Percentiles rank a stretch among this genome's conserved stretches.
These are phyloP conservation scores for Fusarium paranaense DNA, from an alignment of 2,329 filamentous ascomycete species.

Conservation along the genomic window DNA sequence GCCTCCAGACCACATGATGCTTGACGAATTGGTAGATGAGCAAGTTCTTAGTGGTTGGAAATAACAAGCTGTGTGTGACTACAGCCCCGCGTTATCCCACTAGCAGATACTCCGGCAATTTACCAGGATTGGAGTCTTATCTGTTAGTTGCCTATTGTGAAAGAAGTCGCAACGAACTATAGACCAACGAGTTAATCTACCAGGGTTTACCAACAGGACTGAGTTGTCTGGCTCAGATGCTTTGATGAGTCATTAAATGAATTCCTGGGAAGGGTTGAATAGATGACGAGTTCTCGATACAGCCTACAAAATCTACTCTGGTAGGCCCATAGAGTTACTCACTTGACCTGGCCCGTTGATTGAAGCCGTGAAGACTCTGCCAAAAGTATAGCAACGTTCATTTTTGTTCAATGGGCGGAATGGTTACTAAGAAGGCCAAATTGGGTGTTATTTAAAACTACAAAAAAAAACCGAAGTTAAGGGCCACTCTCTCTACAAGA, in stretches of 20 bases:
- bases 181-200: not conserved
- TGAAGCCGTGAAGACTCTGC: not conserved
- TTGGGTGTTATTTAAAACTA: not conserved
- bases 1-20: not conserved
- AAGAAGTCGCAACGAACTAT: not conserved
- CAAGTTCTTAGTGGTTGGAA: not conserved
- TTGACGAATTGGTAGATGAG: not conserved
- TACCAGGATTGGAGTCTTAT: not conserved
- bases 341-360: not conserved
- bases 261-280: too few relatives aligned
- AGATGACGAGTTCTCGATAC: too few relatives aligned
- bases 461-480: too few relatives aligned
- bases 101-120: not conserved
- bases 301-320: too few relatives aligned
- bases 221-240: too few relatives aligned
- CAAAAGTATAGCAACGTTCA: not conserved
- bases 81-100: not conserved
- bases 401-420: not conserved
- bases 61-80: not conserved
- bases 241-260: too few relatives aligned
- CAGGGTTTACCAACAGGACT: not conserved
- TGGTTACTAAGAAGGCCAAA: not conserved
- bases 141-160: not conserved
- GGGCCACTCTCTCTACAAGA: too few relatives aligned
- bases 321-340: not conserved